Evolutionary conservation across 192 early-diverging fungal genomes (phyloP), one percentile per base, ranked within the genome.

Genomic region (Coemansia sp.): DNA sequence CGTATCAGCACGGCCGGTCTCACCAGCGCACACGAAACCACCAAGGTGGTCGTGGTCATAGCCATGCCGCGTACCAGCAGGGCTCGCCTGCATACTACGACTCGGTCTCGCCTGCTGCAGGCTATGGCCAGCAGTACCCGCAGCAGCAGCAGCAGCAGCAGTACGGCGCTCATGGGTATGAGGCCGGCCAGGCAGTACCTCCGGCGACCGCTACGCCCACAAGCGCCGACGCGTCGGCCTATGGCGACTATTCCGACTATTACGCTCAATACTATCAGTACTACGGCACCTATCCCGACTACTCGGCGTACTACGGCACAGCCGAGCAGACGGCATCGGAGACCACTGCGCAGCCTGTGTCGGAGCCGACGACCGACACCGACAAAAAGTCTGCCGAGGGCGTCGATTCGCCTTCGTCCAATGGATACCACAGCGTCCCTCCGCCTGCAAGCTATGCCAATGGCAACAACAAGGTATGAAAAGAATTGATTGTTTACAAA

Each of bases 201-300:
- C 22, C 51, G 6, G n/a, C 3, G 6, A 14, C 51, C 6, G 45
- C 58, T 23, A 52, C 56, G 14, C 51, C 46, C 5, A 47, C 68
- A 11, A 45, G 30, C 23, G 47, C 58, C 3, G 60, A 51, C 25
- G 25, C 62, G 4, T 58, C 55, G 3, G 57, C 75, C 5, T 64
- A 66, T n/a, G 62, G 69, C 5, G 75, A 80, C 11, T 80, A 74
- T 46, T 57, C 68, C 27, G 57, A 60, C 23, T 80, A 74, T 28
- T 74, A 58, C 60, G 62, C 71, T 5, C 72, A 80, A 54, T 80
- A 80, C 27, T 80, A 80, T 58, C 71, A 80, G 53, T 74, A 80
- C 50, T 80, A 80, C 23, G 77, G 71, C 27, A 60, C 61, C 10
- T 80, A 80, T 16, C 77, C 76, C 19, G 76, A 74, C 55, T 62